Conservation (phyloP, 805 yeast genomes). For the Candida ortonii region DNA sequence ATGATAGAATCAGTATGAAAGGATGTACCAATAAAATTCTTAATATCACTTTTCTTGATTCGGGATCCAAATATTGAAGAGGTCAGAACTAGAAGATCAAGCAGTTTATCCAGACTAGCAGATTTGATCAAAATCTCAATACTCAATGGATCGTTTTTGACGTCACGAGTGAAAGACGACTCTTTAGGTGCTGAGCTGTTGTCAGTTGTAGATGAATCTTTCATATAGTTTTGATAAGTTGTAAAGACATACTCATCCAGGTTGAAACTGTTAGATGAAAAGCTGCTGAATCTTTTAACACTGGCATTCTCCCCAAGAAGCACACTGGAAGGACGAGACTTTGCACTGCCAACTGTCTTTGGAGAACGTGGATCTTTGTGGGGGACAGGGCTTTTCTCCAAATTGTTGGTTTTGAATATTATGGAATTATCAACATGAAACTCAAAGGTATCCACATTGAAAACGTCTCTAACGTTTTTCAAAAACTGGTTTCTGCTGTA, state of each 20-base stretch:
- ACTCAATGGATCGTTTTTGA: conserved; percentile 8
- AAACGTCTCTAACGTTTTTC: conserved; percentile 57
- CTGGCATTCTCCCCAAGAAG: conserved; percentile 31
- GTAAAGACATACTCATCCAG: conserved; percentile 32
- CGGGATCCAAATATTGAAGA: conserved; percentile 52
- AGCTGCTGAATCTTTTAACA: conserved; percentile 33
- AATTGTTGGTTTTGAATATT: conserved; percentile 55
- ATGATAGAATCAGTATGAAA: conserved; percentile 21
- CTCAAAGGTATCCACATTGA: conserved; percentile 57
- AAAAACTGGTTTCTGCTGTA: conserved; percentile 46
- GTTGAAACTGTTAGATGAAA: conserved; percentile 34
- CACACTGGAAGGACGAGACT: conserved; percentile 34
- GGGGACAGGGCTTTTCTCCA: conserved; percentile 1
- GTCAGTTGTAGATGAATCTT: conserved; percentile 15
- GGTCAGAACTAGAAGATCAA: conserved; percentile 77
- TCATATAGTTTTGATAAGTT: conserved; percentile 24
- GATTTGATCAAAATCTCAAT: conserved; percentile 43
- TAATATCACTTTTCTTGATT: conserved; percentile 43
- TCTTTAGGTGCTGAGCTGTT: not conserved
- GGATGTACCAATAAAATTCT: conserved; percentile 29
- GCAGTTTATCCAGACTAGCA: conserved; percentile 70
- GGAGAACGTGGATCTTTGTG: conserved; percentile 1
- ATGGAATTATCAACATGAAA: conserved; percentile 55
- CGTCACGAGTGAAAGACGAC: not conserved
- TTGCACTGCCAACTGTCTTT: conserved; percentile 10